Conservation (phyloP, 805 yeast species). For the Nakazawaea ernobii region DNA sequence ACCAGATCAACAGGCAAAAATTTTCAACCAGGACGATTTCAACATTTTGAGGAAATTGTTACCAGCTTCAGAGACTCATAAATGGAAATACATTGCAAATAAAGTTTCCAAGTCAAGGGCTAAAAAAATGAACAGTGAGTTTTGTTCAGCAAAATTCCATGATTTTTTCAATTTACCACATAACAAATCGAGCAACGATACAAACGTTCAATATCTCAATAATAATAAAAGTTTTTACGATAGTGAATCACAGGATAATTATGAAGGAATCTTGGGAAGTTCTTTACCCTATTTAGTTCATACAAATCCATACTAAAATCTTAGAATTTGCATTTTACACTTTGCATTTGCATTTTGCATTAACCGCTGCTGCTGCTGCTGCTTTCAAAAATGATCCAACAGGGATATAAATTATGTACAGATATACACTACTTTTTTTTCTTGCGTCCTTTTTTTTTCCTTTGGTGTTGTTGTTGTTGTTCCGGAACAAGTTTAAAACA, state of each 20-base stretch:
- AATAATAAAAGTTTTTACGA: conserved; percentile 6
- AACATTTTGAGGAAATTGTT: conserved; percentile 2
- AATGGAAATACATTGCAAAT: conserved; percentile 11
- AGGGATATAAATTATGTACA: too few relatives aligned
- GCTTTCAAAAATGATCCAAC: too few relatives aligned
- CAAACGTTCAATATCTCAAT: conserved; percentile 7
- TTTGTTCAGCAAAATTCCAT: conserved; percentile 8
- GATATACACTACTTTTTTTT: too few relatives aligned
- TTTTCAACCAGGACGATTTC: conserved; percentile 6
- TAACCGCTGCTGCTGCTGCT: too few relatives aligned
- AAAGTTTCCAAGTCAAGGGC: conserved; percentile 7
- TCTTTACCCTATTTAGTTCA: conserved; percentile 10
- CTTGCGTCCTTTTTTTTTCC: background rate
- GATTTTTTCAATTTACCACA: conserved; percentile 8
- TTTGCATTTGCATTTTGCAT: background rate
- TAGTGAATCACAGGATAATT: background rate
- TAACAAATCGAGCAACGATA: background rate
- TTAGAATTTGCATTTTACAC: background rate
- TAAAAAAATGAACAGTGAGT: conserved; percentile 12
- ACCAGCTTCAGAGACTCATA: conserved; percentile 8
- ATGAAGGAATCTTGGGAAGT: conserved; percentile 9
- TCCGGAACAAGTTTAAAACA: background rate
- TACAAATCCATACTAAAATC: background rate
- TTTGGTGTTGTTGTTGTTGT: background rate
- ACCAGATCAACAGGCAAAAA: background rate